Conservation (phyloP, 2,329 filamentous ascomycete species). For the Fusarium palustre region DNA sequence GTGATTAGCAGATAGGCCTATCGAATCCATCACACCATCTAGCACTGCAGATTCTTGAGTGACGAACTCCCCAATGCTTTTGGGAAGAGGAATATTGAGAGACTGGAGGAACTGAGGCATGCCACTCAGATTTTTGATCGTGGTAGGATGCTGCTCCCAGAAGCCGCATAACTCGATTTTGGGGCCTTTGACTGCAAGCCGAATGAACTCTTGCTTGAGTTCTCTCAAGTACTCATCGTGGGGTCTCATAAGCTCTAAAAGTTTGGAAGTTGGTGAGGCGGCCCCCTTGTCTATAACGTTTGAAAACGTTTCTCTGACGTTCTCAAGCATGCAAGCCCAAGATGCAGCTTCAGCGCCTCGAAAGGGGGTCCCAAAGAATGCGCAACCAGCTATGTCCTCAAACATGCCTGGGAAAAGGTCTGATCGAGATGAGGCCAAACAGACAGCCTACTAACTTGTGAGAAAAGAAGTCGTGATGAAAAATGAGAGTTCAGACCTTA, state of each 20-base stretch:
- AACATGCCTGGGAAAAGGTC: conserved; percentile 55
- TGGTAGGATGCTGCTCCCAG: conserved; percentile 55
- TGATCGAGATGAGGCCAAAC: conserved; percentile 51
- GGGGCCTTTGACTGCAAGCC: conserved; percentile 51
- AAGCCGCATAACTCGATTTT: conserved; percentile 55
- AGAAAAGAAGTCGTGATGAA: background rate
- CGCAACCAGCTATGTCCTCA: conserved; percentile 54
- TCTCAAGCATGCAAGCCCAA: conserved; percentile 53
- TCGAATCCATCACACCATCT: conserved; percentile 49
- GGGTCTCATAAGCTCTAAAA: conserved; percentile 56
- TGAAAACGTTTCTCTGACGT: conserved; percentile 55
- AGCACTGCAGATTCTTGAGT: conserved; percentile 56
- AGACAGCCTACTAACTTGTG: conserved; percentile 32
- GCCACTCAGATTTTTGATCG: conserved; percentile 53
- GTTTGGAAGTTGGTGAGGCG: conserved; percentile 50
- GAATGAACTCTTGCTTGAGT: conserved; percentile 55
- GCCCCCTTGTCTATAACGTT: conserved; percentile 51
- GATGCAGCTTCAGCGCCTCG: conserved; percentile 53
- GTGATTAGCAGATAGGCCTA: conserved; percentile 54
- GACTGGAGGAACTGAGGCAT: conserved; percentile 46
- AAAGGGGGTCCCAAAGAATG: conserved; percentile 58
- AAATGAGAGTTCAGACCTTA: conserved; percentile 46
- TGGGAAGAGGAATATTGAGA: conserved; percentile 45
- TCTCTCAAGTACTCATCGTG: conserved; percentile 54
- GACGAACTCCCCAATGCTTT: conserved; percentile 54